Conservation (phyloP, 163 green algal species). For the Prototheca wickerhamii region DNA sequence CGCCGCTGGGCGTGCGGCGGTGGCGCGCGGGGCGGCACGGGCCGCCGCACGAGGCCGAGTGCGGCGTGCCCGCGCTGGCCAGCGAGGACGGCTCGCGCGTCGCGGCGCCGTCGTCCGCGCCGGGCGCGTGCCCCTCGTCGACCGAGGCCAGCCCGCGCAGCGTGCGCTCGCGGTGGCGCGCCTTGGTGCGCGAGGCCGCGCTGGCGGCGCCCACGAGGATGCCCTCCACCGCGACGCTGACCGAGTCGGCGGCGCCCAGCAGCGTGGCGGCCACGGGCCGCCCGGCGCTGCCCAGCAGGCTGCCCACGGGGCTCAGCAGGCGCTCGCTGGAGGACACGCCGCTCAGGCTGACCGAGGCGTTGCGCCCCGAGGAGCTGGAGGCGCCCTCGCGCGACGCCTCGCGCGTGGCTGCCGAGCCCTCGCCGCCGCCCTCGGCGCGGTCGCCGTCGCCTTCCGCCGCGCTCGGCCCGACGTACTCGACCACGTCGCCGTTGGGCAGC, state of each 20-base stretch:
- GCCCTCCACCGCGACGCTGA: conserved; percentile 2
- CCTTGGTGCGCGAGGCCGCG: not conserved
- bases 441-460: not conserved
- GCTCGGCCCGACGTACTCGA: not conserved
- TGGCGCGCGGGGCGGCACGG: no score
- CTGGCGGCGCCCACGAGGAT: not conserved
- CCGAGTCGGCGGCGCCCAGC: conserved; percentile 7
- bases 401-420: not conserved
- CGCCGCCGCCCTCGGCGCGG: not conserved
- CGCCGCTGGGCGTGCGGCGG: not conserved
- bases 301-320: not conserved
- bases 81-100: not conserved
- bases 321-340: no score
- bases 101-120: not conserved
- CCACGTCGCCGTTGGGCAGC: conserved; percentile 59
- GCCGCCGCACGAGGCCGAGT: not conserved
- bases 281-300: not conserved
- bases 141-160: no score
- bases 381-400: not conserved
- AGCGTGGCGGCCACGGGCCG: not conserved
- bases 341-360: no score
- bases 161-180: conserved; percentile 11
- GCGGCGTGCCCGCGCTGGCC: not conserved
- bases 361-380: not conserved
- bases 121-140: no score